phyloP scores from a whole-genome alignment of 352 stramenopile species.

The Globisporangium sylvaticum region DNA sequence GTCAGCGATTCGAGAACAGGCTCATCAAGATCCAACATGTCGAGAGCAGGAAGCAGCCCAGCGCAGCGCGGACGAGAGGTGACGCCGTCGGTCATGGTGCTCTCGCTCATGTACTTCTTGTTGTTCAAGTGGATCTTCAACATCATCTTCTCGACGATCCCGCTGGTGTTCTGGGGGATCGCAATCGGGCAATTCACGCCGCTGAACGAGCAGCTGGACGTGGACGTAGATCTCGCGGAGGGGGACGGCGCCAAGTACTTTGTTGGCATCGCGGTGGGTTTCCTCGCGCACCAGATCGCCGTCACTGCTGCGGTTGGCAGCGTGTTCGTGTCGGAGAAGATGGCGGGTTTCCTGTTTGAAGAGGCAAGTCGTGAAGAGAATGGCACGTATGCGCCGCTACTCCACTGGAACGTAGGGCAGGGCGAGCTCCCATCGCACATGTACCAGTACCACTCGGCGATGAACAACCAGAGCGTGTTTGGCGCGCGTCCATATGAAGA shows the following conservation, averaged over 20 bases:
- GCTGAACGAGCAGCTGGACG: constrained; percentile 1
- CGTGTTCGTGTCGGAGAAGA: constrained; percentile 47
- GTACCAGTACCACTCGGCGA: constrained; percentile 16
- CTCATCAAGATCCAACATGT: background rate
- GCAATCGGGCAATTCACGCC: constrained; percentile 39
- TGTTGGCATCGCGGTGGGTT: constrained; percentile 45
- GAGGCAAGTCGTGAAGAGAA: constrained; percentile 10
- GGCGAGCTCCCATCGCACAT: constrained; percentile 15
- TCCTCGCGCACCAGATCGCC: constrained; percentile 60
- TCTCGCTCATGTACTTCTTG: constrained; percentile 67
- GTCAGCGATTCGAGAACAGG: background rate
- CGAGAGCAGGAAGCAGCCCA: background rate
- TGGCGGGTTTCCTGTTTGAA: constrained; percentile 38
- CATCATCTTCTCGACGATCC: constrained; percentile 46
- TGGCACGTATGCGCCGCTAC: constrained; percentile 23
- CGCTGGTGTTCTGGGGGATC: constrained; percentile 43
- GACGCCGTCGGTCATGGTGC: constrained; percentile 53
- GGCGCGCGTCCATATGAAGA: background rate
- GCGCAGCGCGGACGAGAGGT: constrained; percentile 34
- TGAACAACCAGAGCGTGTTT: constrained; percentile 13
- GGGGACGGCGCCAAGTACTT: constrained; percentile 26
- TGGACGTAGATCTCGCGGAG: constrained; percentile 9
- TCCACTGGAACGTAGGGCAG: constrained; percentile 17
- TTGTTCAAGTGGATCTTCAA: constrained; percentile 65
- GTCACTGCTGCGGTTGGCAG: constrained; percentile 35